These are phyloP conservation scores for Penicillium alfredii DNA, from an alignment of 495 filamentous ascomycete genomes.

Conservation along the genomic window DNA sequence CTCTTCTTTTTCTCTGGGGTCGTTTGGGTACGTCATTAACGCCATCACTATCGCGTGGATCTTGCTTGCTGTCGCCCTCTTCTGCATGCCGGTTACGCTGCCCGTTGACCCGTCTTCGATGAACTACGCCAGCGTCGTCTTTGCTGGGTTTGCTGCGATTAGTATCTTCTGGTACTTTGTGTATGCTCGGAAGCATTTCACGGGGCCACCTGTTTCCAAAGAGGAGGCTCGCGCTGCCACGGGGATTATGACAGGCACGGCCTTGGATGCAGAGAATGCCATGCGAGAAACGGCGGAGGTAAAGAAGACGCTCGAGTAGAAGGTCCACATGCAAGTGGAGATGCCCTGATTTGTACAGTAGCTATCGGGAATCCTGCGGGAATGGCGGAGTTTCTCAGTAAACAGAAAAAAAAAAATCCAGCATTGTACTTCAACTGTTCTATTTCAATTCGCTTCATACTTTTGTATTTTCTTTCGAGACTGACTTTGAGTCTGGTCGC, in stretches of 20 bases:
- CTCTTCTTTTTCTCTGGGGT: slow-evolving; percentile 45
- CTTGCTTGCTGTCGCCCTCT: slow-evolving; percentile 44
- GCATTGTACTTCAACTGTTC: no score
- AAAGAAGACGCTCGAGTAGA: slow-evolving; percentile 13
- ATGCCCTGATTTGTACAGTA: not conserved
- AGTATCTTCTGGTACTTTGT: slow-evolving; percentile 60
- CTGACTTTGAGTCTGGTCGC: not conserved
- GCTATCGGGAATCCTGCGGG: slow-evolving; percentile 5
- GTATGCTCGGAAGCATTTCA: slow-evolving; percentile 65
- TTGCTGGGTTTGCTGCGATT: slow-evolving; percentile 53
- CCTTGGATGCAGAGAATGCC: slow-evolving; percentile 22
- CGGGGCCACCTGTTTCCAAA: slow-evolving; percentile 53
- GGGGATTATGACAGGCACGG: slow-evolving; percentile 33
- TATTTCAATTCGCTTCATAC: no score
- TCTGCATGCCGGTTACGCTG: slow-evolving; percentile 51
- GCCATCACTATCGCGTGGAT: slow-evolving; percentile 46
- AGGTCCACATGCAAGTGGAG: not conserved
- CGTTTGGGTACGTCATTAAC: slow-evolving; percentile 50
- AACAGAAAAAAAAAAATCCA: no score
- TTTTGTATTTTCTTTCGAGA: not conserved
- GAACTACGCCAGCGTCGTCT: slow-evolving; percentile 63
- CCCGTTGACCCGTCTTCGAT: slow-evolving; percentile 42
- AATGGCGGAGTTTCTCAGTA: no score
- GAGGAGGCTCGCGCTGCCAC: slow-evolving; percentile 27
- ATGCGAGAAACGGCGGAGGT: slow-evolving; percentile 8